These are phyloP conservation scores for Mikania micrantha DNA, from an alignment of 129 eudicot genomes.

Conservation along the genomic window DNA sequence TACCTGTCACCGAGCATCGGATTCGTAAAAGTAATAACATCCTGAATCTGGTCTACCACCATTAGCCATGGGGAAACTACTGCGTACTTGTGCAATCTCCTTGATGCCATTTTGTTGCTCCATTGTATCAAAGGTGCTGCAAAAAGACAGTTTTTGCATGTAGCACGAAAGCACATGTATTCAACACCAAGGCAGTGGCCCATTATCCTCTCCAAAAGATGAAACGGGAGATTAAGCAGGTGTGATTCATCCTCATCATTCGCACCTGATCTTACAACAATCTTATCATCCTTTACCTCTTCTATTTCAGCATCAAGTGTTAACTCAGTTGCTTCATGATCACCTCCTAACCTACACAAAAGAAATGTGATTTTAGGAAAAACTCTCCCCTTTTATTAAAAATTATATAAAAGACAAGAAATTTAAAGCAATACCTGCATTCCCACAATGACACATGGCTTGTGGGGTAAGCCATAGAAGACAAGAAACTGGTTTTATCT, in stretches of 20 bases:
- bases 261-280: background rate
- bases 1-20: constrained; percentile 10
- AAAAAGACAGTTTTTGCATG: background rate
- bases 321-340: background rate
- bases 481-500: background rate
- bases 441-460: background rate
- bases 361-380: background rate
- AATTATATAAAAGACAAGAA: background rate
- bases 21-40: background rate
- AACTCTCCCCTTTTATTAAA: background rate
- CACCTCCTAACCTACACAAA: background rate
- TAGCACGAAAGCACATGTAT: background rate
- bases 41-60: background rate
- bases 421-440: background rate
- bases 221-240: background rate
- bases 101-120: background rate
- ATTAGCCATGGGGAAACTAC: constrained; percentile 24
- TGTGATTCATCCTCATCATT: background rate
- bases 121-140: constrained; percentile 3
- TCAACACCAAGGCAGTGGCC: background rate
- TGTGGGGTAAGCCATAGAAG: background rate
- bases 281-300: background rate
- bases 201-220: background rate
- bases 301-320: background rate
- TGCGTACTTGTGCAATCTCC: background rate